These are phyloP conservation scores for Acorus calamus DNA, from an alignment of 106 monocot genomes.

Conservation along the genomic window DNA sequence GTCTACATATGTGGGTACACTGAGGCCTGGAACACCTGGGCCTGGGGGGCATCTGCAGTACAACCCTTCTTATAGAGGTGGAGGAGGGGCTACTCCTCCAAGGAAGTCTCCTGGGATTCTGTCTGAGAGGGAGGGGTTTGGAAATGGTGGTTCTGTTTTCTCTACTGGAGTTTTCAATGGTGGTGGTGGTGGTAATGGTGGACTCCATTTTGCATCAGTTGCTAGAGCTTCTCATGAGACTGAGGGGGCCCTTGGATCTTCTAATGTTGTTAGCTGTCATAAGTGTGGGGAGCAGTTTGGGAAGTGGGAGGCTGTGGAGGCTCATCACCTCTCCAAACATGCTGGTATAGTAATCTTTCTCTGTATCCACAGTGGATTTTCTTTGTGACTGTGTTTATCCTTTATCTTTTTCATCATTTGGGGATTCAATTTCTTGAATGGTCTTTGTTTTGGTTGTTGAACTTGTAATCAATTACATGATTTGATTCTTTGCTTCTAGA, in stretches of 20 bases:
- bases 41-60: slow-evolving; percentile 41
- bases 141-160: slow-evolving; percentile 16
- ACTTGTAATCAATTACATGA: too few relatives aligned
- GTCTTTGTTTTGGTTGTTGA: too few relatives aligned
- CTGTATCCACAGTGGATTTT: neutral
- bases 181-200: slow-evolving; percentile 11
- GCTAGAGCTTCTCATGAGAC: slow-evolving; percentile 21
- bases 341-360: slow-evolving; percentile 35
- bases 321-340: slow-evolving; percentile 92
- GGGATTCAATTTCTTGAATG: too few relatives aligned
- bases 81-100: slow-evolving; percentile 26
- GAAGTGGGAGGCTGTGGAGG: slow-evolving; percentile 66
- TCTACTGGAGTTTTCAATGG: slow-evolving; percentile 18
- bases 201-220: neutral
- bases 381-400: neutral
- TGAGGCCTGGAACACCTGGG: slow-evolving; percentile 79
- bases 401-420: neutral
- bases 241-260: neutral
- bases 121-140: slow-evolving; percentile 9
- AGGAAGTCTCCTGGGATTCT: slow-evolving; percentile 27
- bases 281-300: slow-evolving; percentile 74
- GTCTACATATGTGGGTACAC: slow-evolving; percentile 42
- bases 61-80: slow-evolving; percentile 22
- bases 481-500: too few relatives aligned
- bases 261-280: slow-evolving; percentile 38